Evolutionary conservation across 2,329 filamentous ascomycete genomes (phyloP), one percentile per base, ranked within the genome.

Genomic region (Aureobasidium sp.): DNA sequence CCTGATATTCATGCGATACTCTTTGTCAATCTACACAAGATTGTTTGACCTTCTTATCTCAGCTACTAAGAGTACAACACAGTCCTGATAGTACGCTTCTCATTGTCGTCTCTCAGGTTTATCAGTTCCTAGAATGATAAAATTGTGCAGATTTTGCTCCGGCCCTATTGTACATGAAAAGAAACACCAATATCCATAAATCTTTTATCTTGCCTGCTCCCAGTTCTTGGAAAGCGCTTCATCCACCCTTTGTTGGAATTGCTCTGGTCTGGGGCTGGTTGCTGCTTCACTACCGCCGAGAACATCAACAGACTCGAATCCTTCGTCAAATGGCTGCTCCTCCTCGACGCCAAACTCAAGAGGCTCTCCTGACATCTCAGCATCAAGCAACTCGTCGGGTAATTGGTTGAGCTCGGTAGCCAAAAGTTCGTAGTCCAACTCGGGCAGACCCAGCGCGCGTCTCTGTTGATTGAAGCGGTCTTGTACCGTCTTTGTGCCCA

Each of bases 401-500:
- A 61, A 20, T 39, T 48, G 46, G 17, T 53, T 61, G 37, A 62
- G 47, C 53, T 75, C 74, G 56, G 73, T 69, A 37, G 66, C 66
- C 26, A 66, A 66, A 17, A 67, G 65, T 7, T 72, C 69, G 47
- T 63, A 63, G 27, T 71, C 74, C 61, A 78, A 76, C 27, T 81
- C 77, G 5, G 82, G 81, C 63, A 96, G 71, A 0, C 90, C 89
- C 55, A 94, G 73, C 24, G 77, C 77, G 63, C 79, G 76, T 64
- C 91, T 80, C 78, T 96, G 81, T 55, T 77, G 73, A 46, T 82
- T 81, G 71, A 92, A 89, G 66, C 83, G 79, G 67, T 82, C 81
- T 73, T 86, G 85, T 56, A 95, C 82, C 24, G 77, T 76, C 1
- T 80, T 78, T 5, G 86, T 92, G 78, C 93, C 90, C 87, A 97